Base-by-base conservation (phyloP, 2,329 filamentous ascomycete genomes). In the Ophiostoma sp. region DNA sequence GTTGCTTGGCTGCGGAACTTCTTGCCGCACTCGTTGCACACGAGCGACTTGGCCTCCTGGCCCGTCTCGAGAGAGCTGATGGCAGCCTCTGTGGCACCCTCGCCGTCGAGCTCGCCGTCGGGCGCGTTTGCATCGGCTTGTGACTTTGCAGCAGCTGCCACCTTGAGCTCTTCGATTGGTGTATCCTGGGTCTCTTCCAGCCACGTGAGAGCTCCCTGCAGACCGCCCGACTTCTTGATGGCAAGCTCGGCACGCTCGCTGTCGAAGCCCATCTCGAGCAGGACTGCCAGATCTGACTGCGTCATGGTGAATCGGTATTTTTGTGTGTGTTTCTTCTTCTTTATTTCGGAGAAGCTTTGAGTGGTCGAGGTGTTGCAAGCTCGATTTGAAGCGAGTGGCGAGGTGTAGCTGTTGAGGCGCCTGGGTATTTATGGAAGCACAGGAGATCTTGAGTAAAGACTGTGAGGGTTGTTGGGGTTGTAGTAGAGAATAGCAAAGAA, bases 21-120 rank as follows among this genome's bases (percentile, higher is more conserved):
- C 85, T 97, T 97, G 77, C 91, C 90, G 77, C 95, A 99, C 70
- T 97, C 94, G 74, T 97, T 95, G 85, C 95, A 99, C 68, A 96
- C 86, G 70, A 98, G 87, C 67, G 93, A 96, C 76, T 88, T 87
- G 70, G 93, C 91, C 70, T 87, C 83, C 76, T 90, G 87, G 71
- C 90, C 92, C 1, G 87, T 86, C 75, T 91, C 84, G 2, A 94
- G 82, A n/a, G 87, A 85, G 5, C 88, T 85, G 36, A 82, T 80
- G 27, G 83, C 82, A 2, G 83, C 84, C 10, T 86, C 83, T 2
- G 82, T 80, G 3, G 85, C 80, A 36, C 83, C 84, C 33, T 78
- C 77, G 3, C 79, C 79, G 0, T 79, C 78, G 17, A 77, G 76
- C 36, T 77, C 75, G 27, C 75, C 74, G 17, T 77, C 75, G 6